Conservation (phyloP, 768 basidiomycete species). For the Tulasnella sp. region DNA sequence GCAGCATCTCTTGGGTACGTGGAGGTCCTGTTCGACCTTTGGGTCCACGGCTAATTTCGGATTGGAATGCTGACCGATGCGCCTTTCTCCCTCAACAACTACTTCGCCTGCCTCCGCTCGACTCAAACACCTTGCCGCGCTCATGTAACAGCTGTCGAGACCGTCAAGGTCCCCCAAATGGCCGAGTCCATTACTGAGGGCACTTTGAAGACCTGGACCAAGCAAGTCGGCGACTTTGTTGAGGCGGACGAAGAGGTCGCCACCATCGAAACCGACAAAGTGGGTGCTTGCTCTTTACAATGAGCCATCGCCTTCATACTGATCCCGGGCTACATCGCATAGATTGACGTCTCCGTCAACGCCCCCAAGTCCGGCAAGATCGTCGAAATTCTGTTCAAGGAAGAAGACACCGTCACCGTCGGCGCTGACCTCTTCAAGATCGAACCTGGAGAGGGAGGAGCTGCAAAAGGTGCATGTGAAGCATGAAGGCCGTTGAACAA, state of each 20-base stretch:
- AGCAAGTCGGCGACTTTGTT: conserved; percentile 87
- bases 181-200: conserved; percentile 98
- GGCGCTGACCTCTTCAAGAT: conserved; percentile 91
- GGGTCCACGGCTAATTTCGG: background rate
- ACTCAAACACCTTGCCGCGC: background rate
- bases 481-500: background rate
- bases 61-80: background rate
- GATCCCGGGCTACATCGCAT: background rate
- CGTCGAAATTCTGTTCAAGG: conserved; percentile 72
- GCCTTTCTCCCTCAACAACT: background rate
- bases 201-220: conserved; percentile 88
- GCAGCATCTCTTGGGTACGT: conserved; percentile 8
- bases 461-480: conserved; percentile 23
- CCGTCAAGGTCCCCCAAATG: conserved; percentile 94
- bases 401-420: conserved; percentile 90
- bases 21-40: background rate
- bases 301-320: background rate
- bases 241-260: conserved; percentile 92
- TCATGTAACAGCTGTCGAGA: conserved; percentile 42
- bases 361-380: conserved; percentile 84
- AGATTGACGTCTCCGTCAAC: conserved; percentile 98
- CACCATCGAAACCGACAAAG: conserved; percentile 99
- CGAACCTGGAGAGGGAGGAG: conserved; percentile 66
- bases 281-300: conserved; percentile 29
- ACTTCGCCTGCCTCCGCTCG: background rate